Evolutionary conservation across 176 grass and related monocot species (phyloP).

Genomic region (Metroxylon sagu): DNA sequence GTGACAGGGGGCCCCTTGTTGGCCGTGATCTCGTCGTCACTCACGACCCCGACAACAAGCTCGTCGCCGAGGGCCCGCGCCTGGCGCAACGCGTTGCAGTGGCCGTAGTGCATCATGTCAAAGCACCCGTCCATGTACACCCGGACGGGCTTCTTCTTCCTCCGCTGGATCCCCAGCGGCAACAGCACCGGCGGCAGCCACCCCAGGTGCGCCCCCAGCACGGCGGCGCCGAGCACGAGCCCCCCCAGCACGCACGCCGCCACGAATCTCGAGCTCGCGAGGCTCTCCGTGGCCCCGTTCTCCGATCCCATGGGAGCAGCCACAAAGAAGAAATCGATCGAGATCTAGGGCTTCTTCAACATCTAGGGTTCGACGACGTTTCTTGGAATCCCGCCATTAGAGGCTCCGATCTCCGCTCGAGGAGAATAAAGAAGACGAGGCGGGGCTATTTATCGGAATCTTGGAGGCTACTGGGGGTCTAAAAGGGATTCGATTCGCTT

Average conservation of each 20-base stretch:
- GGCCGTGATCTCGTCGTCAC: constrained; percentile 28
- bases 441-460: too few species aligned
- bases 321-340: background rate
- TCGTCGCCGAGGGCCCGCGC: constrained; percentile 66
- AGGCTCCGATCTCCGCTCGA: background rate
- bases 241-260: constrained; percentile 54
- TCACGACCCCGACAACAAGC: constrained; percentile 71
- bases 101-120: constrained; percentile 2
- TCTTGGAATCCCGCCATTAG: constrained; percentile 16
- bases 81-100: constrained; percentile 64
- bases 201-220: constrained; percentile 31
- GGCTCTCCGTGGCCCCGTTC: background rate
- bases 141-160: background rate
- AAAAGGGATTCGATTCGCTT: too few species aligned
- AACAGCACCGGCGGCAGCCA: constrained; percentile 1
- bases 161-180: background rate
- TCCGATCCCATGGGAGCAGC: constrained; percentile 28
- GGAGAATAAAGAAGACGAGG: too few species aligned
- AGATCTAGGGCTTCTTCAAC: constrained; percentile 22
- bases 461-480: too few species aligned
- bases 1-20: constrained; percentile 1
- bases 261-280: constrained; percentile 27
- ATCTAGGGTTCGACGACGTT: background rate
- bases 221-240: constrained; percentile 47
- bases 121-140: constrained; percentile 6